Conservation (phyloP, 768 basidiomycete species). For the Trametes elegans region DNA sequence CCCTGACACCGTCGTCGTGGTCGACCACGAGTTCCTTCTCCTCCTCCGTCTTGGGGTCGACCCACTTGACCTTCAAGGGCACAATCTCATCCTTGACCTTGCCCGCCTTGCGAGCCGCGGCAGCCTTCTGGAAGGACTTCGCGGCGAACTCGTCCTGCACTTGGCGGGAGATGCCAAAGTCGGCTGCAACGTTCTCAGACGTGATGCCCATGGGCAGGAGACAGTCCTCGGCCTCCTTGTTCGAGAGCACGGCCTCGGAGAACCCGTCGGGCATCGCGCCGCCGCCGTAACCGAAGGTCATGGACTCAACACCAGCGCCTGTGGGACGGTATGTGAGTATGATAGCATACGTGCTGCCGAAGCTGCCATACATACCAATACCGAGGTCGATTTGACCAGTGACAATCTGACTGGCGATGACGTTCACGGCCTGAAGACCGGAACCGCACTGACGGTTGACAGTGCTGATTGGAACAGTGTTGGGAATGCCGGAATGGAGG, state of each 20-base stretch:
- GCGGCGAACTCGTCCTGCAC: slow-evolving; percentile 87
- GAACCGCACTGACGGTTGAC: slow-evolving; percentile 91
- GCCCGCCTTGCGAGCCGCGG: slow-evolving; percentile 74
- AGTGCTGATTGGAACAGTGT: slow-evolving; percentile 71
- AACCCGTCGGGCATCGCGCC: slow-evolving; percentile 52
- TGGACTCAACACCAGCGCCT: slow-evolving; percentile 89
- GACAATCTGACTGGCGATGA: slow-evolving; percentile 78
- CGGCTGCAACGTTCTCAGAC: slow-evolving; percentile 86
- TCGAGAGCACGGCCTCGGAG: slow-evolving; percentile 63
- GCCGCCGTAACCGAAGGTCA: slow-evolving; percentile 77
- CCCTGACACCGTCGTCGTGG: slow-evolving; percentile 81
- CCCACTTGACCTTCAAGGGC: slow-evolving; percentile 67
- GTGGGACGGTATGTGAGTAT: not conserved
- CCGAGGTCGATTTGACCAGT: slow-evolving; percentile 86
- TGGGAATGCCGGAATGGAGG: slow-evolving; percentile 81
- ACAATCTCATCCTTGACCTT: slow-evolving; percentile 84
- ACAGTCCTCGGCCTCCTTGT: slow-evolving; percentile 76
- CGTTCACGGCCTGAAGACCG: slow-evolving; percentile 77
- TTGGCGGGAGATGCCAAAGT: slow-evolving; percentile 70
- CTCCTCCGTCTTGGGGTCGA: slow-evolving; percentile 74
- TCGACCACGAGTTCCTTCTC: slow-evolving; percentile 68
- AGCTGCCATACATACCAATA: slow-evolving; percentile 54
- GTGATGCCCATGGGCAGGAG: slow-evolving; percentile 90
- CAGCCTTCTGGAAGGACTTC: slow-evolving; percentile 80
- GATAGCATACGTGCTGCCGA: not conserved